Evolutionary conservation across 176 grass and related monocot genomes (phyloP).

Genomic region (Dactylis glomerata): DNA sequence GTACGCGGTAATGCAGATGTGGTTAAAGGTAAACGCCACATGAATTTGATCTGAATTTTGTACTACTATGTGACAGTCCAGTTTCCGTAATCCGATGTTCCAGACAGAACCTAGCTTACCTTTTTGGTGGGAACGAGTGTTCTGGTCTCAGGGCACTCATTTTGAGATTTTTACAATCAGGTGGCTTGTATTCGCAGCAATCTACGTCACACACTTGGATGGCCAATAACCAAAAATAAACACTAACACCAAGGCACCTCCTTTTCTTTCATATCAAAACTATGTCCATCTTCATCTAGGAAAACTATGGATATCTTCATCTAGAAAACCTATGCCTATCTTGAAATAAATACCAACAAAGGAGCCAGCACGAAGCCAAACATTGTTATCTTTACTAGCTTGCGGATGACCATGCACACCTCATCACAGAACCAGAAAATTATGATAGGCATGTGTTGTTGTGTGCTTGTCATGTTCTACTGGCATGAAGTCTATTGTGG

Average conservation of each 20-base stretch:
- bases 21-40: background rate
- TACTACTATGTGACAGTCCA: background rate
- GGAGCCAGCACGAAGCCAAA: background rate
- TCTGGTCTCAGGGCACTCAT: background rate
- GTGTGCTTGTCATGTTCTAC: background rate
- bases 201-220: background rate
- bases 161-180: background rate
- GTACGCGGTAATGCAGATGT: background rate
- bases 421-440: background rate
- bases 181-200: background rate
- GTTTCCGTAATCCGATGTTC: background rate
- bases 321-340: background rate
- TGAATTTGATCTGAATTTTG: background rate
- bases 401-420: background rate
- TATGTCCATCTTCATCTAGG: background rate
- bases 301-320: background rate
- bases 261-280: background rate
- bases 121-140: background rate
- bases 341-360: background rate
- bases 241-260: background rate
- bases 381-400: background rate
- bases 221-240: background rate
- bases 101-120: no score
- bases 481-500: slow-evolving; percentile 16
- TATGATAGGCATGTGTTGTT: background rate